Conservation (phyloP, 306 rosid genomes). For the Gillenia trifoliata region DNA sequence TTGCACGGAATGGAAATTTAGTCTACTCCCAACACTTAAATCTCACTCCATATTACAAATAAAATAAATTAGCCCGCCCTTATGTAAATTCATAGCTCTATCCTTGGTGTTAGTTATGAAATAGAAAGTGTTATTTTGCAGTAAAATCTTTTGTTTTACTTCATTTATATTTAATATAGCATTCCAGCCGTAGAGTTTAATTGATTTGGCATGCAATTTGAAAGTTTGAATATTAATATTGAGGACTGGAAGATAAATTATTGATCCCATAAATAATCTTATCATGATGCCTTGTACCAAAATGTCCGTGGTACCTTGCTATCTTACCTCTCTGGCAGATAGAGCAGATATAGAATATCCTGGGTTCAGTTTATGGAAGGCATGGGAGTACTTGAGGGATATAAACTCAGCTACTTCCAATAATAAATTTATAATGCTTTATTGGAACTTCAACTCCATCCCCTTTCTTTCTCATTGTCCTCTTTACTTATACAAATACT, state of each 20-base stretch:
- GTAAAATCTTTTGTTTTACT: neutral
- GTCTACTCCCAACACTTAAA: too few species aligned
- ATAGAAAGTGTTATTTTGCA: neutral
- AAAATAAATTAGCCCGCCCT: too few species aligned
- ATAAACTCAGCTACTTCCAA: neutral
- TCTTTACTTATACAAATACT: neutral
- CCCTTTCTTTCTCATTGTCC: conserved; percentile 2
- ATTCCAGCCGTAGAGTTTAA: neutral
- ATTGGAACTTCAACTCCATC: neutral
- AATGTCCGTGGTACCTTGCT: conserved; percentile 12
- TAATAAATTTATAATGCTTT: neutral
- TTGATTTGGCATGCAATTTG: neutral
- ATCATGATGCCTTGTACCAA: conserved; percentile 1
- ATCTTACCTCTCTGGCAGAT: neutral
- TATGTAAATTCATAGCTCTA: too few species aligned
- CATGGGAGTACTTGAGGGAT: neutral
- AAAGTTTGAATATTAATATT: neutral
- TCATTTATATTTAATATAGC: too few species aligned
- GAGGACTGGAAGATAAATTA: neutral
- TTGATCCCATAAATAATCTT: conserved; percentile 6
- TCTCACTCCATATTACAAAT: too few species aligned
- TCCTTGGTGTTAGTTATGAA: neutral
- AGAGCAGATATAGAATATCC: neutral
- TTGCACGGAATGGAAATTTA: too few species aligned
- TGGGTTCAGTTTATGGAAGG: neutral